A percentile compares a stretch with the other conserved stretches of the same genome.
These are phyloP conservation scores for Microbotryomycetes sp. DNA, from an alignment of 1,284 basidiomycete genomes.

Conservation along the genomic window DNA sequence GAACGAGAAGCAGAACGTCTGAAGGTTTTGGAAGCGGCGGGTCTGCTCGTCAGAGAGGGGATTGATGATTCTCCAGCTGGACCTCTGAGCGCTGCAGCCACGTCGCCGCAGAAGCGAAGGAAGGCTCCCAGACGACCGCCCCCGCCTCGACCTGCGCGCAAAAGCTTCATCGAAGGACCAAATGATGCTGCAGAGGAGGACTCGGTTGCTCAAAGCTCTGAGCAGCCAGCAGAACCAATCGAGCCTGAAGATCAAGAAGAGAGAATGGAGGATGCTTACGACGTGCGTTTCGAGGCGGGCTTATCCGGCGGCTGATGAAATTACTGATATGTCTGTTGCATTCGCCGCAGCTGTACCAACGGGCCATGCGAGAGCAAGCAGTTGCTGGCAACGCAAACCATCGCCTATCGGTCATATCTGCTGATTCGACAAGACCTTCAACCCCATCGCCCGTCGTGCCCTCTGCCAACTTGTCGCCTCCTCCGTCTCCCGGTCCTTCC, in stretches of 20 bases:
- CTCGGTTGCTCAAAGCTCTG: constrained; percentile 44
- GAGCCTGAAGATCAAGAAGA: constrained; percentile 45
- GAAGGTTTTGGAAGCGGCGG: constrained; percentile 77
- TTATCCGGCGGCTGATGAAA: too few relatives aligned
- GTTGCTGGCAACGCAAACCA: constrained; percentile 38
- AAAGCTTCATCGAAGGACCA: constrained; percentile 27
- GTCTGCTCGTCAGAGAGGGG: constrained; percentile 61
- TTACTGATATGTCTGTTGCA: too few relatives aligned
- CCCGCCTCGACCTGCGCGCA: constrained; percentile 23
- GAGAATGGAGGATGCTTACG: constrained; percentile 77
- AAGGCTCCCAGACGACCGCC: background rate
- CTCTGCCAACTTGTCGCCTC: background rate
- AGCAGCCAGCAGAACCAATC: constrained; percentile 28
- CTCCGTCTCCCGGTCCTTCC: background rate
- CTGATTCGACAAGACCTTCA: constrained; percentile 39
- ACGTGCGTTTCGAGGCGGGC: constrained; percentile 45
- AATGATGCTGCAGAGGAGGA: constrained; percentile 27
- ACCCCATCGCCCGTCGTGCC: background rate
- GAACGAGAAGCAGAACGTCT: constrained; percentile 68
- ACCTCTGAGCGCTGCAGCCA: constrained; percentile 33
- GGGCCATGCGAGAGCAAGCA: constrained; percentile 26
- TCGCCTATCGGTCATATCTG: constrained; percentile 56
- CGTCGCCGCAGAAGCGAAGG: constrained; percentile 1
- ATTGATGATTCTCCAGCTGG: constrained; percentile 36
- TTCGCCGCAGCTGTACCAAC: constrained; percentile 25